Percentiles rank a stretch among this genome's conserved stretches.
These are phyloP conservation scores for Umbelopsis isabellina DNA, from an alignment of 192 early-diverging fungal species.

Conservation along the genomic window DNA sequence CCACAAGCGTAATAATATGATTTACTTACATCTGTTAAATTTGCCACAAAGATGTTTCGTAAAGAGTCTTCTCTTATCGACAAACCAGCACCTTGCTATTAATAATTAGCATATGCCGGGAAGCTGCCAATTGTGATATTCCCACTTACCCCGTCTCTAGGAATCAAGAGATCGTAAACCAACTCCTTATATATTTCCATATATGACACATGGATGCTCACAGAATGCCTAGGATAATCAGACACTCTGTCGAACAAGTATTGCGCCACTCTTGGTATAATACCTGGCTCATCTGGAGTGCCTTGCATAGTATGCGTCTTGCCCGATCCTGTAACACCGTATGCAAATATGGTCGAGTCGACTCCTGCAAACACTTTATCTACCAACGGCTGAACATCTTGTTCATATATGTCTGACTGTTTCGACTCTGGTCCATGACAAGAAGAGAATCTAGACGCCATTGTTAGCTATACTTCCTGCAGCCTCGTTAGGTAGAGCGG, in stretches of 20 bases:
- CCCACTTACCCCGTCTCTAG: slow-evolving; percentile 36
- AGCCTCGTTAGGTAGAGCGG: not conserved
- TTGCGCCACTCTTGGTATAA: slow-evolving; percentile 60
- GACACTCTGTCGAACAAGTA: slow-evolving; percentile 50
- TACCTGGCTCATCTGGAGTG: slow-evolving; percentile 53
- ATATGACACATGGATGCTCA: slow-evolving; percentile 53
- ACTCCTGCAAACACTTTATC: slow-evolving; percentile 59
- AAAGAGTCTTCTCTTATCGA: slow-evolving; percentile 60
- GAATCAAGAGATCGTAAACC: slow-evolving; percentile 58
- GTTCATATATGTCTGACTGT: slow-evolving; percentile 53
- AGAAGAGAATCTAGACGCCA: slow-evolving; percentile 47
- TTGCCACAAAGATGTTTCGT: slow-evolving; percentile 58
- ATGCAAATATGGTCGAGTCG: slow-evolving; percentile 71
- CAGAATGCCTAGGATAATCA: slow-evolving; percentile 17
- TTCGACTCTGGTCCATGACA: slow-evolving; percentile 48
- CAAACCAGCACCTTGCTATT: slow-evolving; percentile 34
- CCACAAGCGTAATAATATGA: not conserved
- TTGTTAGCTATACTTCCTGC: not conserved
- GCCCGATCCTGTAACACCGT: slow-evolving; percentile 68
- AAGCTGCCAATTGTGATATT: not conserved
- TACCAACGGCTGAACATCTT: slow-evolving; percentile 59
- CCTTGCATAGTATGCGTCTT: slow-evolving; percentile 73
- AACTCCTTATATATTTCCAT: slow-evolving; percentile 75
- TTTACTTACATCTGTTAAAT: slow-evolving; percentile 49
- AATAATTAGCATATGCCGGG: not conserved